Percentiles rank a stretch among this genome's conserved stretches.
Evolutionary conservation across 768 basidiomycete species (phyloP).

Genomic region (Sarcomyxa edulis): DNA sequence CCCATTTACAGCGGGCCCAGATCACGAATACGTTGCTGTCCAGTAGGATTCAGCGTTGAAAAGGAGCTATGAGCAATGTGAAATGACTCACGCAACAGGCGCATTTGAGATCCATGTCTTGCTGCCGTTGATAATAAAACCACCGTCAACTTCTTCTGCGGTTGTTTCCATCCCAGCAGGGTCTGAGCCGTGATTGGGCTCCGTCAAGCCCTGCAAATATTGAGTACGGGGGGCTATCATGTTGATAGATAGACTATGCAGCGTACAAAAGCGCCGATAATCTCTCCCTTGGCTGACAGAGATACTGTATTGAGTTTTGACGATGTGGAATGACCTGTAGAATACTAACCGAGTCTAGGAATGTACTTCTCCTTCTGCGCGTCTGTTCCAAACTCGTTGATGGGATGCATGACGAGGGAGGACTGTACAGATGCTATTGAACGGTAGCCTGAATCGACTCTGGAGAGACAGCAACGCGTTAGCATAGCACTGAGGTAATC

Average conservation of each 20-base stretch:
- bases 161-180: constrained; percentile 97
- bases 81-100: constrained; percentile 71
- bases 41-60: constrained; percentile 8
- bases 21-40: constrained; percentile 82
- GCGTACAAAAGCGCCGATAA: constrained; percentile 90
- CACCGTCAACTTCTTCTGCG: constrained; percentile 80
- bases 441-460: constrained; percentile 95
- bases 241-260: constrained; percentile 1
- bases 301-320: background rate
- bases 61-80: constrained; percentile 1
- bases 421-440: constrained; percentile 94
- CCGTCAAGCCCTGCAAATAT: constrained; percentile 73
- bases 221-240: constrained; percentile 2
- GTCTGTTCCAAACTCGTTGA: constrained; percentile 83
- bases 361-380: constrained; percentile 90
- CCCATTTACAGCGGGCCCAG: constrained; percentile 96
- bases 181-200: constrained; percentile 96
- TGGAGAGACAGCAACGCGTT: constrained; percentile 20
- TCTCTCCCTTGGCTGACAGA: constrained; percentile 67
- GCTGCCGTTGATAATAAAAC: constrained; percentile 82
- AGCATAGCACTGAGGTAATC: background rate
- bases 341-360: constrained; percentile 63
- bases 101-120: constrained; percentile 99
- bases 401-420: constrained; percentile 94
- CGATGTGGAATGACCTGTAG: background rate